These are phyloP conservation scores for Yamadazyma spencermartinsiae DNA, from an alignment of 1,139 yeast species.

Conservation along the genomic window DNA sequence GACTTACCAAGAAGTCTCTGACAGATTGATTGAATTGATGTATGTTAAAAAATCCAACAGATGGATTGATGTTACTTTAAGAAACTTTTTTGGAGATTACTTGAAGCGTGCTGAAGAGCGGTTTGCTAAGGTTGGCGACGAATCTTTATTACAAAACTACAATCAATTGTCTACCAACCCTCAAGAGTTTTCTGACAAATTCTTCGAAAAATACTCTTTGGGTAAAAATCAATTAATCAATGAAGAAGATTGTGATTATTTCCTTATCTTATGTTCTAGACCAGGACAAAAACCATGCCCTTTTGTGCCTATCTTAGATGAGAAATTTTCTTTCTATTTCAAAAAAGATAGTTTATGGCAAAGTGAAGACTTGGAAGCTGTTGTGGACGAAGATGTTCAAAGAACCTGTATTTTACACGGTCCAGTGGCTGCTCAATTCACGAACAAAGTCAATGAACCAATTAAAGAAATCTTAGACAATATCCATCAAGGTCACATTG, in stretches of 20 bases:
- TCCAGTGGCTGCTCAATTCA: constrained; percentile 95
- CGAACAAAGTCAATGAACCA: constrained; percentile 87
- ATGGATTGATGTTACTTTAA: constrained; percentile 87
- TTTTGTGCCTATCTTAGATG: constrained; percentile 92
- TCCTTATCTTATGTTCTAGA: constrained; percentile 78
- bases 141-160: constrained; percentile 75
- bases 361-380: constrained; percentile 95
- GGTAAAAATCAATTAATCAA: constrained; percentile 82
- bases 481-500: constrained; percentile 88
- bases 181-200: constrained; percentile 52
- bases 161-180: constrained; percentile 66
- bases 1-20: constrained; percentile 92
- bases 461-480: constrained; percentile 85
- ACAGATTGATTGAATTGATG: constrained; percentile 85
- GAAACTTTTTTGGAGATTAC: constrained; percentile 84
- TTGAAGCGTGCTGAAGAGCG: constrained; percentile 97
- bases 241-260: constrained; percentile 94
- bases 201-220: constrained; percentile 68
- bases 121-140: constrained; percentile 50
- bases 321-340: constrained; percentile 91
- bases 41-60: constrained; percentile 75
- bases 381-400: constrained; percentile 93
- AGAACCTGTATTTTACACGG: constrained; percentile 98
- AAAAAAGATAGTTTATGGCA: constrained; percentile 99
- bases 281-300: constrained; percentile 97